Conservation (phyloP, 2,329 filamentous ascomycete genomes). For the Diaporthe sp. region DNA sequence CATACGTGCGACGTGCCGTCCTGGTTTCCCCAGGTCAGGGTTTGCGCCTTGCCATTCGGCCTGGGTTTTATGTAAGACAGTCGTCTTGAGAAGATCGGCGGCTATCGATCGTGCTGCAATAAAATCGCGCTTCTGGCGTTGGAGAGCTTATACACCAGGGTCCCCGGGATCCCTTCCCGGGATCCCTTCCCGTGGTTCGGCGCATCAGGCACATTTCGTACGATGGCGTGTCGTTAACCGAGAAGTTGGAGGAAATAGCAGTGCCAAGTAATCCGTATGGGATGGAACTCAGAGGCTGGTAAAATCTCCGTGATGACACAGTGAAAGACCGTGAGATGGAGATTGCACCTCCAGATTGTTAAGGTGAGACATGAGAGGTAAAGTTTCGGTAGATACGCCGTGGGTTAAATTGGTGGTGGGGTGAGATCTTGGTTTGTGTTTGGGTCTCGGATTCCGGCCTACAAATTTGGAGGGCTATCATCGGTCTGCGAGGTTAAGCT, state of each 20-base stretch:
- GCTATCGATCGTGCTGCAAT: background rate
- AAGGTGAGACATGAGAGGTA: background rate
- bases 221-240: background rate
- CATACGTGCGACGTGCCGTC: background rate
- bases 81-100: too few relatives aligned
- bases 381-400: background rate
- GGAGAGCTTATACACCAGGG: background rate
- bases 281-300: background rate
- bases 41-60: too few relatives aligned
- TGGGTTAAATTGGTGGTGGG: background rate
- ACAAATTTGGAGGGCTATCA: background rate
- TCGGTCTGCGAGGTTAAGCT: background rate
- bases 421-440: too few relatives aligned
- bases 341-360: background rate
- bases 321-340: background rate
- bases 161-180: too few relatives aligned
- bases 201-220: background rate
- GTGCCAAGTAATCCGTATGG: background rate
- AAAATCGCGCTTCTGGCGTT: too few relatives aligned
- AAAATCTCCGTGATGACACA: too few relatives aligned
- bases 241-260: background rate
- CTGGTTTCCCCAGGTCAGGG: background rate
- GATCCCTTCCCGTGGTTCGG: background rate
- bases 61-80: background rate
- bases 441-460: background rate